Conservation (phyloP, 129 eudicot genomes). For the Daucus carota region DH1_v3.0 NC_030381.2:54647001-54647500, state of each 20-base stretch:
- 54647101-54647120: neutral
- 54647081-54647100: neutral
- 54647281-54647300: neutral
- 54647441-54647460: conserved; percentile 47
- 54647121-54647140: neutral
- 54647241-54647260: neutral
- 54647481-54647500: conserved; percentile 66
- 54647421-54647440: conserved; percentile 15
- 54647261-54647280: neutral
- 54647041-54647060: neutral
- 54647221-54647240: conserved; percentile 5
- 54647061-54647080: neutral
- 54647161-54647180: neutral
- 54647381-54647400: conserved; percentile 14
- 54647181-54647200: conserved; percentile 7
- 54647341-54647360: neutral
- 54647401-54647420: conserved; percentile 16
- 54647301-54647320: conserved; percentile 2
- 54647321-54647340: neutral
- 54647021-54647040: no score
- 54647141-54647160: conserved; percentile 10
- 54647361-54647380: conserved; percentile 6
- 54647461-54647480: conserved; percentile 44
- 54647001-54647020: no score
- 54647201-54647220: conserved; percentile 6